These are phyloP conservation scores for Neurospora discreta DNA, from an alignment of 495 filamentous ascomycete genomes.

Conservation along the genomic window DNA sequence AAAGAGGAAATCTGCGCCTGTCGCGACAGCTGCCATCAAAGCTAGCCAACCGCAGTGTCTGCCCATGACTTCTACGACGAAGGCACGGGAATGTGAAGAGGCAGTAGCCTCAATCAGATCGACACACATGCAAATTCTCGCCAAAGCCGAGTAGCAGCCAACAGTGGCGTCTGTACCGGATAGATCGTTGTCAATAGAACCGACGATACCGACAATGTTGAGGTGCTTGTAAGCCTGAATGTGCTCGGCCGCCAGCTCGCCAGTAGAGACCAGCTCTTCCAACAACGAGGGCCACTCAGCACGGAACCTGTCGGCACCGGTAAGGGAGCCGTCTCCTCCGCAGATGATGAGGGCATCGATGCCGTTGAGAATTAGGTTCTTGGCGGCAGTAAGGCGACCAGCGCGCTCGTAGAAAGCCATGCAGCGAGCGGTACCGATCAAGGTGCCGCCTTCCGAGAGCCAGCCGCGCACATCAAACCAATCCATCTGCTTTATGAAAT, in stretches of 20 bases:
- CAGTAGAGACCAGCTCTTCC: conserved; percentile 62
- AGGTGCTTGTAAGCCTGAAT: conserved; percentile 62
- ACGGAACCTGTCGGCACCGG: conserved; percentile 89
- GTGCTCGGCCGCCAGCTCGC: conserved; percentile 58
- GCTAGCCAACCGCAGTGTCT: conserved; percentile 97
- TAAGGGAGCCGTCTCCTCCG: conserved; percentile 94
- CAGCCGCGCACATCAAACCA: conserved; percentile 97
- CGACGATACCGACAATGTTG: conserved; percentile 93
- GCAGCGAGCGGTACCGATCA: conserved; percentile 93
- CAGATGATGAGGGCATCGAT: conserved; percentile 96
- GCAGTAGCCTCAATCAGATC: conserved; percentile 97
- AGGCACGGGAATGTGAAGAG: conserved; percentile 91
- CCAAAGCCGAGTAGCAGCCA: conserved; percentile 87
- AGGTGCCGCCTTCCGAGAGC: conserved; percentile 86
- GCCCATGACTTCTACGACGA: conserved; percentile 99
- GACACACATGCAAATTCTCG: conserved; percentile 84
- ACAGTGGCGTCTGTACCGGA: conserved; percentile 96
- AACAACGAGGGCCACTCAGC: conserved; percentile 82
- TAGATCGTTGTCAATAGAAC: conserved; percentile 98
- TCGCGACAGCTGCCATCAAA: conserved; percentile 90
- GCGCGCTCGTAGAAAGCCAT: conserved; percentile 77
- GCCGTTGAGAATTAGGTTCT: conserved; percentile 84
- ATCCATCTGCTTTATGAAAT: conserved; percentile 72
- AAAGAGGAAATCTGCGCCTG: conserved; percentile 93
- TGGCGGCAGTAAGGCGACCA: conserved; percentile 73